Conservation (phyloP, 2,329 filamentous ascomycete species). For the Cladosporium sp. region DNA sequence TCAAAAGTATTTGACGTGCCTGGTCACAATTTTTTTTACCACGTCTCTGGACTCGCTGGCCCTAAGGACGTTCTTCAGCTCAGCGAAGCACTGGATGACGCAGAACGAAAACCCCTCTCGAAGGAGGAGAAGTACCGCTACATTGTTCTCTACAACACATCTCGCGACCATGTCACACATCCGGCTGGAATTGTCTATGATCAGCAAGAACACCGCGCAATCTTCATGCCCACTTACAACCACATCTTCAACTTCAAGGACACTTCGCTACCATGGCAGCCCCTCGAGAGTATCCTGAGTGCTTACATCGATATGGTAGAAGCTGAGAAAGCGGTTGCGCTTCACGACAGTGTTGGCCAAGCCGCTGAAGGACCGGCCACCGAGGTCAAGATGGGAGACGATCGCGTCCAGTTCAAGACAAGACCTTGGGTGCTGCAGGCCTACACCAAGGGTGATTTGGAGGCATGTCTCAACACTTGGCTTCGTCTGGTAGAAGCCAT, state of each 20-base stretch:
- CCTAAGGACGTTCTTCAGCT: conserved; percentile 32
- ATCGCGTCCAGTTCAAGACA: conserved; percentile 26
- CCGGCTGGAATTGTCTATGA: conserved; percentile 36
- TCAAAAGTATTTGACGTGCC: conserved; percentile 37
- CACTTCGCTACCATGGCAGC: conserved; percentile 35
- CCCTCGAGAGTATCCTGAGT: conserved; percentile 36
- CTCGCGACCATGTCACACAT: conserved; percentile 32
- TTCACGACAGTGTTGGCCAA: conserved; percentile 28
- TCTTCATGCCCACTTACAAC: conserved; percentile 38
- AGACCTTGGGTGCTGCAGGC: conserved; percentile 37
- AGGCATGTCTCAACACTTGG: conserved; percentile 33
- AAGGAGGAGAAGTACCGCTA: conserved; percentile 33
- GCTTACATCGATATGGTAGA: conserved; percentile 39
- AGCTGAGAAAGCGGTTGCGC: conserved; percentile 35
- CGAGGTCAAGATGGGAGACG: conserved; percentile 22
- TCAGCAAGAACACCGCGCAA: conserved; percentile 32
- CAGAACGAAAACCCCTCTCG: conserved; percentile 22
- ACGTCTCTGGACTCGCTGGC: conserved; percentile 32
- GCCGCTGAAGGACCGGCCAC: conserved; percentile 20
- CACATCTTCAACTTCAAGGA: conserved; percentile 36
- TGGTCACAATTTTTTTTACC: conserved; percentile 36
- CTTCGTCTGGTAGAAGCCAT: conserved; percentile 31
- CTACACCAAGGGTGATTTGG: conserved; percentile 34
- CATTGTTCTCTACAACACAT: conserved; percentile 34
- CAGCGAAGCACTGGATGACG: conserved; percentile 33